Percentiles rank a stretch among this genome's conserved stretches.
Conservation (phyloP, 2,329 filamentous ascomycete species). For the Podosphaera xanthii region DNA sequence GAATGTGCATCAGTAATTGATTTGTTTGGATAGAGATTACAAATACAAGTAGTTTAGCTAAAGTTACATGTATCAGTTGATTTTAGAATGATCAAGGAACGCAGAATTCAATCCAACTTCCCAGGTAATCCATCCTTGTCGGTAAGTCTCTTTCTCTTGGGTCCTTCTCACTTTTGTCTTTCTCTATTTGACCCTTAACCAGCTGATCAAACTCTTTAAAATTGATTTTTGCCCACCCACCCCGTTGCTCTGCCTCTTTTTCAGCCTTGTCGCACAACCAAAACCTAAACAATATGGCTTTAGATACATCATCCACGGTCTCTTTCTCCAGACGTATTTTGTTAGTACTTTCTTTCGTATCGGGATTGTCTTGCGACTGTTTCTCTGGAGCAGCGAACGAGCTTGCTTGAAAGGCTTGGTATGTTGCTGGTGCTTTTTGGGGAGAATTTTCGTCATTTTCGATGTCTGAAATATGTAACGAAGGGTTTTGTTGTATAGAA, state of each 20-base stretch:
- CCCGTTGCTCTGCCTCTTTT: slow-evolving; percentile 41
- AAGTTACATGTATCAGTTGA: no score
- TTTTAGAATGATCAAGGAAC: slow-evolving; percentile 22
- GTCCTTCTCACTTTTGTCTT: slow-evolving; percentile 32
- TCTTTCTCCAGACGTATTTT: not conserved
- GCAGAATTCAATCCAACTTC: slow-evolving; percentile 74
- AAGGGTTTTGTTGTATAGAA: no score
- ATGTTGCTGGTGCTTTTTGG: not conserved
- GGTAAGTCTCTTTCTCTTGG: not conserved
- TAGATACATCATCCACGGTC: slow-evolving; percentile 1
- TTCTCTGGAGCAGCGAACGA: not conserved
- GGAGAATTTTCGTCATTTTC: no score
- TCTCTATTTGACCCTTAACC: slow-evolving; percentile 30
- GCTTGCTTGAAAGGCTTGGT: not conserved
- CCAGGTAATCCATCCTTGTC: slow-evolving; percentile 47
- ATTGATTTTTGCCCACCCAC: slow-evolving; percentile 58
- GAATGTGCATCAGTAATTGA: no score
- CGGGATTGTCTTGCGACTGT: not conserved
- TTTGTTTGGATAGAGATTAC: no score
- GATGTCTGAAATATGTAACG: no score
- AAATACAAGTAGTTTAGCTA: no score
- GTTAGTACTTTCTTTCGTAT: not conserved
- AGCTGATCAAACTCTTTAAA: slow-evolving; percentile 60
- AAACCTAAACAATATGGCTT: slow-evolving; percentile 7
- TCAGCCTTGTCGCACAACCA: slow-evolving; percentile 9